These are phyloP conservation scores for Cucurbita ficifolia DNA, from an alignment of 306 rosid genomes.

Conservation along the genomic window DNA sequence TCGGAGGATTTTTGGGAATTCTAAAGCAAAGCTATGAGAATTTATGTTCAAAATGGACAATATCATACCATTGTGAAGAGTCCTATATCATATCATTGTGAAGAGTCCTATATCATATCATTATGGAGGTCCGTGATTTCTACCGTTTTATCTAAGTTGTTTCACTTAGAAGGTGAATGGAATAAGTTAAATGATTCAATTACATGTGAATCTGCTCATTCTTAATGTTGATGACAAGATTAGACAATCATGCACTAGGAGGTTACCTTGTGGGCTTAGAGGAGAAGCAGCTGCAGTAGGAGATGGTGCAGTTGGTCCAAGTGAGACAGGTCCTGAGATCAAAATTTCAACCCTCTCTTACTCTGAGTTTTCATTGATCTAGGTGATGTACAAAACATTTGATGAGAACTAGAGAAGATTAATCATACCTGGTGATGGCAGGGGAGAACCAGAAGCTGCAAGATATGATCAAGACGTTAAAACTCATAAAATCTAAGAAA, in stretches of 20 bases:
- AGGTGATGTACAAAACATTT: not conserved
- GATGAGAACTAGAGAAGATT: not conserved
- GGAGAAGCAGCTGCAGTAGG: not conserved
- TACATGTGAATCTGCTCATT: not conserved
- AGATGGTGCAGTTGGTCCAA: not conserved
- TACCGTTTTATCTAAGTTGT: too few relatives aligned
- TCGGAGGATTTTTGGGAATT: too few relatives aligned
- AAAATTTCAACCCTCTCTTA: not conserved
- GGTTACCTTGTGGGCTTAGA: not conserved
- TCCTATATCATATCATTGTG: too few relatives aligned
- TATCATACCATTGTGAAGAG: too few relatives aligned
- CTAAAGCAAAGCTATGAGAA: too few relatives aligned
- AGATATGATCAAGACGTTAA: not conserved
- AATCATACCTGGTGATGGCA: conserved; percentile 51
- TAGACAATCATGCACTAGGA: not conserved
- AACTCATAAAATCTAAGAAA: not conserved
- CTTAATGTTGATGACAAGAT: not conserved
- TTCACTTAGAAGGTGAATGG: too few relatives aligned
- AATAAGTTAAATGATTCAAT: too few relatives aligned
- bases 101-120: too few relatives aligned
- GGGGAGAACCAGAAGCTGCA: conserved; percentile 47
- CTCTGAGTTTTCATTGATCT: not conserved
- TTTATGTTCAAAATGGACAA: too few relatives aligned
- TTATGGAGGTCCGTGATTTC: too few relatives aligned
- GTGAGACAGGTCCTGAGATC: conserved; percentile 1